Evolutionary conservation across 495 filamentous ascomycete genomes (phyloP).

Genomic region (Pyrenula massariospora): DNA sequence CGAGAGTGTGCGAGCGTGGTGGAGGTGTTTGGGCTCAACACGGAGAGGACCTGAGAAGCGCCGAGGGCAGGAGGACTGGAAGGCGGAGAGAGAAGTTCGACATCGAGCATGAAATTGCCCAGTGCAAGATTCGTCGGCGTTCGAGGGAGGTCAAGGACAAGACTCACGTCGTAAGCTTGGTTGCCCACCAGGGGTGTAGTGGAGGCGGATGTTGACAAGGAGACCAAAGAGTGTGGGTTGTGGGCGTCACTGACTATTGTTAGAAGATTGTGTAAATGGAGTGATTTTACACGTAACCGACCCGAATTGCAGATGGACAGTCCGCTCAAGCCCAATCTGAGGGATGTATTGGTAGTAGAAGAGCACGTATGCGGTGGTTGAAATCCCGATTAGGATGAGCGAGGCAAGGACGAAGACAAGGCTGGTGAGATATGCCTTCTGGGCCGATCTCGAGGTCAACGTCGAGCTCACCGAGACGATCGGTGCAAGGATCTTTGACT

Average conservation of each 20-base stretch:
- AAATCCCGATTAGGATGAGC: conserved; percentile 46
- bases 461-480: conserved; percentile 28
- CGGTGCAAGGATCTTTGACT: not conserved
- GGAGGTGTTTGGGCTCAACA: conserved; percentile 9
- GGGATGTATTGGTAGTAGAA: conserved; percentile 83
- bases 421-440: conserved; percentile 61
- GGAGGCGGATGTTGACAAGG: conserved; percentile 15
- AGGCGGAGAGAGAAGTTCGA: conserved; percentile 44
- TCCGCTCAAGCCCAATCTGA: conserved; percentile 48
- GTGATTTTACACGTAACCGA: too few species aligned
- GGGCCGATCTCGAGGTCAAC: conserved; percentile 52
- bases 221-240: not conserved
- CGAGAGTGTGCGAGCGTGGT: conserved; percentile 31
- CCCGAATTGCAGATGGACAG: conserved; percentile 76
- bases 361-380: conserved; percentile 54
- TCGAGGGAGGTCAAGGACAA: conserved; percentile 62
- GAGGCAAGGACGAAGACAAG: conserved; percentile 48
- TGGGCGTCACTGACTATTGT: not conserved
- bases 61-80: conserved; percentile 13
- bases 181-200: conserved; percentile 22
- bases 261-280: too few species aligned
- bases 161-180: conserved; percentile 53
- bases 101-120: conserved; percentile 91
- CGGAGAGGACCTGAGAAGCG: conserved; percentile 2
- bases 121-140: conserved; percentile 37